Evolutionary conservation across 352 stramenopile genomes (phyloP), one percentile per base, ranked within the genome.

Genomic region (Hyaloperonospora brassicae): DNA sequence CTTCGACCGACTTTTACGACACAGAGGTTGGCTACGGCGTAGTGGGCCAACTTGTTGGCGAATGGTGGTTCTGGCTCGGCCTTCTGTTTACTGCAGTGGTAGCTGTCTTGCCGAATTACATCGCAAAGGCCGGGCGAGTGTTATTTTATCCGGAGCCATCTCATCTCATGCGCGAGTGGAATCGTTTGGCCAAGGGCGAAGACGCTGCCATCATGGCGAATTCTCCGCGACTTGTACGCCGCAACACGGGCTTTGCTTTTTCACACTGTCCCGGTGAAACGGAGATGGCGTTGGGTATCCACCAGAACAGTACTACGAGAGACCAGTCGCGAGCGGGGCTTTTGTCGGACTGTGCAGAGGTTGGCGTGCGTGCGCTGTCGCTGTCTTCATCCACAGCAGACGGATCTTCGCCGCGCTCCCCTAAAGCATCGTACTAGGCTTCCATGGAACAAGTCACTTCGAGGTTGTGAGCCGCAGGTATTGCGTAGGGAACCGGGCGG

Each of bases 101-200:
- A 12, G 62, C 81, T 1, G 69, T 89, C 48, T 63, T 95, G 25
- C 85, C 85, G 0, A 95, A 95, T 55, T 95, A 93, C 57, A 91
- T 93, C 27, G 79, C 73, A 17, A 93, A 93, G 59, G 80, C 85
- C 13, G 81, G 80, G 24, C 79, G 83, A 42, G 83, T 95, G 17
- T 62, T 95, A 10, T 95, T 95, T 42, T 95, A 93, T 59, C 85
- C 85, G 0, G 85, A 95, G 59, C 85, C 85, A 31, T 93, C 85
- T 25, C 83, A 95, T 45, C 50, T 95, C 50, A 95, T 95, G 85
- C 83, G 85, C 17, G 85, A 95, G 61, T 95, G 85, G 85, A 95
- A 95, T 60, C 79, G 79, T 38, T 36, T 93, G 60, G 76, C 80
- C n/a, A 90, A 90, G 62, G 65, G 70, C 17, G 78, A 89, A 54